Percentiles rank a stretch among this genome's conserved stretches.
phyloP scores from a whole-genome alignment of 306 rosid genomes.

The Argentina anserina region DNA sequence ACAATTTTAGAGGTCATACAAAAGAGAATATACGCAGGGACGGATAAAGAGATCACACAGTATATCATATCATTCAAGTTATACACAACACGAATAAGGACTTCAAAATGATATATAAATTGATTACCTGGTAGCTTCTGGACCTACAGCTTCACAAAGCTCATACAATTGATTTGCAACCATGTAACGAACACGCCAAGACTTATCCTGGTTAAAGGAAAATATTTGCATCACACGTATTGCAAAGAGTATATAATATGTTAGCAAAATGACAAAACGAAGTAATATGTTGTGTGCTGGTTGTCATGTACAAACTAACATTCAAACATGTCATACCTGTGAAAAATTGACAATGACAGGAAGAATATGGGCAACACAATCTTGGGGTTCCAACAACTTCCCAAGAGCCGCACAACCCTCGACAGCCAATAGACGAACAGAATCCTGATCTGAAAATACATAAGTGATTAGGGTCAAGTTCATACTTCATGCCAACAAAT shows the following conservation, averaged over 20 bases:
- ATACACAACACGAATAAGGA: not conserved
- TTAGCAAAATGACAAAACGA: not conserved
- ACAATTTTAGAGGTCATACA: not conserved
- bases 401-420: constrained; percentile 99
- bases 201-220: constrained; percentile 64
- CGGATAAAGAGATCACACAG: not conserved
- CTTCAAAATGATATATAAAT: not conserved
- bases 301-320: not conserved
- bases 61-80: not conserved
- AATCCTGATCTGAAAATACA: constrained; percentile 83
- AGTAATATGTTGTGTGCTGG: not conserved
- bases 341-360: constrained; percentile 95
- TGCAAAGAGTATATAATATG: not conserved
- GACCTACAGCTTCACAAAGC: constrained; percentile 95
- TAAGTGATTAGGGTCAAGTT: not conserved
- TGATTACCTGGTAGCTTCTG: constrained; percentile 86
- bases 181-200: constrained; percentile 99
- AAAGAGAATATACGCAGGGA: not conserved
- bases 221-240: constrained; percentile 13
- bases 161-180: constrained; percentile 96
- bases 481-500: not conserved
- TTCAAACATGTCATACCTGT: constrained; percentile 51
- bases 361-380: constrained; percentile 89
- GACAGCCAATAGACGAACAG: constrained; percentile 95
- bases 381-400: constrained; percentile 90